Evolutionary conservation across 768 basidiomycete genomes (phyloP).

Genomic region (Boletus eberwhitei): DNA sequence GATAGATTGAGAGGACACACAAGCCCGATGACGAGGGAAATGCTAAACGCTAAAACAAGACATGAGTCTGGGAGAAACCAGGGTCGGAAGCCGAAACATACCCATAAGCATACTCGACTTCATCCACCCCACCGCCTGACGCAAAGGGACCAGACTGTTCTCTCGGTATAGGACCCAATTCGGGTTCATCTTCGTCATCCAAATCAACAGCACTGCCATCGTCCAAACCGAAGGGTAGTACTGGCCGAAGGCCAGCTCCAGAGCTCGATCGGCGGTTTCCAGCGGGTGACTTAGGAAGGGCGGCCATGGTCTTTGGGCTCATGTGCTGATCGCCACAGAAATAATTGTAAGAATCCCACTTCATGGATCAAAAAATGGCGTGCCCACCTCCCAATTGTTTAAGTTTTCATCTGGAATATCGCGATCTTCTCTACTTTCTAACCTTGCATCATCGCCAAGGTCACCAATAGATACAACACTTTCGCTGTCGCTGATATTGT

Average conservation of each 20-base stretch:
- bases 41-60: conserved; percentile 20
- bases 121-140: conserved; percentile 80
- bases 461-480: conserved; percentile 90
- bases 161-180: conserved; percentile 72
- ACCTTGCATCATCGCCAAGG: conserved; percentile 72
- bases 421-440: conserved; percentile 62
- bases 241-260: conserved; percentile 79
- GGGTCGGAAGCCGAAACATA: conserved; percentile 34
- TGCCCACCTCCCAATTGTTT: conserved; percentile 93
- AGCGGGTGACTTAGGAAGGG: conserved; percentile 87
- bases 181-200: conserved; percentile 72
- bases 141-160: conserved; percentile 72
- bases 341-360: neutral
- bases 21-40: neutral
- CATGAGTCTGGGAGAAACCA: conserved; percentile 8
- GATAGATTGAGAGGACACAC: neutral
- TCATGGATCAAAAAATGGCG: neutral
- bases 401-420: conserved; percentile 73
- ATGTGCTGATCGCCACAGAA: conserved; percentile 60
- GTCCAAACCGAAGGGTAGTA: conserved; percentile 73
- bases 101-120: conserved; percentile 89
- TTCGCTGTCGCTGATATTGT: conserved; percentile 91
- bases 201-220: conserved; percentile 68
- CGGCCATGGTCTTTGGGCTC: conserved; percentile 94
- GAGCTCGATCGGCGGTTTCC: conserved; percentile 79